Percentiles rank a stretch among this genome's conserved stretches.
Conservation (phyloP, 2,329 filamentous ascomycete genomes). For the Colletotrichum sp. region DNA sequence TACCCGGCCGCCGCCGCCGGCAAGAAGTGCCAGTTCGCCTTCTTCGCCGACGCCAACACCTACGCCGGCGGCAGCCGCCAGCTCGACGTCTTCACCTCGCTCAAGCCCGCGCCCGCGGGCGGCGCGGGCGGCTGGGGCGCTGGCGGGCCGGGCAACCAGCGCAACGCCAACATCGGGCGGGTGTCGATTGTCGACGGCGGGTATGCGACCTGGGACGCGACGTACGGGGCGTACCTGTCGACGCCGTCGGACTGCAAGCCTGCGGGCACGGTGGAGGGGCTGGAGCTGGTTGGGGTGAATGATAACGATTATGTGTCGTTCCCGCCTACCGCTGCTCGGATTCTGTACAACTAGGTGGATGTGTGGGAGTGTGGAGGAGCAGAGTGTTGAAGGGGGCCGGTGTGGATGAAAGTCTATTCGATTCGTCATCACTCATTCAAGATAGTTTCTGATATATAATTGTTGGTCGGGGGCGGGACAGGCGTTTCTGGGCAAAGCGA, state of each 20-base stretch:
- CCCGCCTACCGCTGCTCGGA: slow-evolving; percentile 5
- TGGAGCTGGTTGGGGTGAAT: slow-evolving; percentile 22
- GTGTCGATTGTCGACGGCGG: neutral
- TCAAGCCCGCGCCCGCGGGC: slow-evolving; percentile 22
- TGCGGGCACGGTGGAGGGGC: slow-evolving; percentile 11
- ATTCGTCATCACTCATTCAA: neutral
- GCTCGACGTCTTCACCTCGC: slow-evolving; percentile 32
- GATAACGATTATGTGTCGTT: slow-evolving; percentile 20
- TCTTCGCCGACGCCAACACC: slow-evolving; percentile 25
- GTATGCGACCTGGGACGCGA: slow-evolving; percentile 17
- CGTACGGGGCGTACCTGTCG: slow-evolving; percentile 15
- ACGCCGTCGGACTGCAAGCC: slow-evolving; percentile 20
- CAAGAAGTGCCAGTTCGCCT: slow-evolving; percentile 30
- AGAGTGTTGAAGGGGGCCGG: neutral
- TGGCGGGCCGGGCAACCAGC: slow-evolving; percentile 30
- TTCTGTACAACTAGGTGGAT: slow-evolving; percentile 3
- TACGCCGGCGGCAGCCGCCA: slow-evolving; percentile 25
- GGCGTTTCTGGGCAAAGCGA: neutral
- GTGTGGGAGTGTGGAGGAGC: neutral
- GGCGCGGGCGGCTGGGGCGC: slow-evolving; percentile 25
- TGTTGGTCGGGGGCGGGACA: neutral
- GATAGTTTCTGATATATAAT: neutral
- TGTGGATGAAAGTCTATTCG: neutral
- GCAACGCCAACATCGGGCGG: slow-evolving; percentile 25
- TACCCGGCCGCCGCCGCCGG: slow-evolving; percentile 26